phyloP scores from a whole-genome alignment of 2,329 filamentous ascomycete species.

The Ophiostoma angusticollis region DNA sequence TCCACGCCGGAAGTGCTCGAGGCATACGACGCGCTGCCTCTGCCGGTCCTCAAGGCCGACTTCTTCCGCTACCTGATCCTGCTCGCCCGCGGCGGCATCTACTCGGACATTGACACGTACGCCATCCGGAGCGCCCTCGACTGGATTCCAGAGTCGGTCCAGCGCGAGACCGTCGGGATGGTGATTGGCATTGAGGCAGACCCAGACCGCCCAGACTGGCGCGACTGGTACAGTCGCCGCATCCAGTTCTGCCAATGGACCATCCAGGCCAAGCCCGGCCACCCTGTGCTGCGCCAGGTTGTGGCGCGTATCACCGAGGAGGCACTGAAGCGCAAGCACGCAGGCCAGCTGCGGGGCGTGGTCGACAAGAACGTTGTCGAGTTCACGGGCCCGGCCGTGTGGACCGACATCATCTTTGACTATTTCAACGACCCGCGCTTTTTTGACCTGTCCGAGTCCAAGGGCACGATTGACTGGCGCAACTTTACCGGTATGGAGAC shows the following conservation, averaged over 20 bases:
- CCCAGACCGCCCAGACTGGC: slow-evolving; percentile 84
- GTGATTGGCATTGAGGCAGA: slow-evolving; percentile 95
- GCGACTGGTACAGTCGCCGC: slow-evolving; percentile 86
- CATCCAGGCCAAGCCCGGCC: slow-evolving; percentile 87
- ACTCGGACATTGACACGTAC: slow-evolving; percentile 84
- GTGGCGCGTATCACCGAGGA: slow-evolving; percentile 77
- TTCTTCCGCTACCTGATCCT: slow-evolving; percentile 65
- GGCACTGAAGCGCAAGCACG: slow-evolving; percentile 59
- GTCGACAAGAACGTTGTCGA: slow-evolving; percentile 69
- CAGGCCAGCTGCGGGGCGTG: slow-evolving; percentile 48
- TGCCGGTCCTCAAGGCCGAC: slow-evolving; percentile 66
- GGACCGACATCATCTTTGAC: slow-evolving; percentile 84
- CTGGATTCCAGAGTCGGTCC: slow-evolving; percentile 73
- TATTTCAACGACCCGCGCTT: slow-evolving; percentile 88
- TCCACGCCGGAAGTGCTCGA: slow-evolving; percentile 67
- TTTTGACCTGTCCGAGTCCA: slow-evolving; percentile 65
- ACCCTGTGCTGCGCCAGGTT: slow-evolving; percentile 79
- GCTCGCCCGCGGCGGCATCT: slow-evolving; percentile 51
- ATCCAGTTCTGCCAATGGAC: slow-evolving; percentile 99
- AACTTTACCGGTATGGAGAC: slow-evolving; percentile 81
- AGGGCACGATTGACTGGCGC: slow-evolving; percentile 65
- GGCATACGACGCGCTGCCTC: slow-evolving; percentile 59
- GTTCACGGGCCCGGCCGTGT: slow-evolving; percentile 85
- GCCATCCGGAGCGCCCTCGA: slow-evolving; percentile 72
- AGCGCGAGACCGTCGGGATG: slow-evolving; percentile 66